Percentiles rank a stretch among this genome's conserved stretches.
Evolutionary conservation across 768 basidiomycete genomes (phyloP).

Genomic region (Cystofilobasidium bisporidii): DNA sequence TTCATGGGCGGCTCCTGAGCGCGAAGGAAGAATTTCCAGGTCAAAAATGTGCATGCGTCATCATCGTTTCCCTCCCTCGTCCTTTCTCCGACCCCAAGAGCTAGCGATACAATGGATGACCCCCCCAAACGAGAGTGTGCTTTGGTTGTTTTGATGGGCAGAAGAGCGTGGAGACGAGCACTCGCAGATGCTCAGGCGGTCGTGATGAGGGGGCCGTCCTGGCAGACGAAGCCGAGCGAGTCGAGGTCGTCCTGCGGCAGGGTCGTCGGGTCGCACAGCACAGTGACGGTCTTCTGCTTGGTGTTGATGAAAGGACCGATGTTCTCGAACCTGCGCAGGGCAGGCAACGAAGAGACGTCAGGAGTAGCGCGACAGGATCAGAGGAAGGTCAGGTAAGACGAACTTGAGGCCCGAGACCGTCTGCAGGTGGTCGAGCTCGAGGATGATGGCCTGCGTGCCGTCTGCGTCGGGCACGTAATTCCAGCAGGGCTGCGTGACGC

Average conservation of each 20-base stretch:
- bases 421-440: not conserved
- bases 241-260: not conserved
- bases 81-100: too few species aligned
- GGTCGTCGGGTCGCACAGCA: not conserved
- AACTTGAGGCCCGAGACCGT: constrained; percentile 1
- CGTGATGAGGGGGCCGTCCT: not conserved
- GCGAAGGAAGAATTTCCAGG: too few species aligned
- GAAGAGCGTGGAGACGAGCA: too few species aligned
- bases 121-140: too few species aligned
- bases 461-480: constrained; percentile 13
- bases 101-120: too few species aligned
- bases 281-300: not conserved
- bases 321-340: not conserved
- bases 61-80: too few species aligned
- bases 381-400: not conserved
- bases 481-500: constrained; percentile 3
- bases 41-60: too few species aligned
- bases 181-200: too few species aligned
- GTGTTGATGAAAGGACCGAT: not conserved
- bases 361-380: not conserved
- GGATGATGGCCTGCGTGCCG: constrained; percentile 7
- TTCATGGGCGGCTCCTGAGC: too few species aligned
- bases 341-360: not conserved
- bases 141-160: too few species aligned
- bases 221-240: not conserved